These are phyloP conservation scores for Heterobasidion parviporum DNA, from an alignment of 1,284 basidiomycete species.

Conservation along the genomic window DNA sequence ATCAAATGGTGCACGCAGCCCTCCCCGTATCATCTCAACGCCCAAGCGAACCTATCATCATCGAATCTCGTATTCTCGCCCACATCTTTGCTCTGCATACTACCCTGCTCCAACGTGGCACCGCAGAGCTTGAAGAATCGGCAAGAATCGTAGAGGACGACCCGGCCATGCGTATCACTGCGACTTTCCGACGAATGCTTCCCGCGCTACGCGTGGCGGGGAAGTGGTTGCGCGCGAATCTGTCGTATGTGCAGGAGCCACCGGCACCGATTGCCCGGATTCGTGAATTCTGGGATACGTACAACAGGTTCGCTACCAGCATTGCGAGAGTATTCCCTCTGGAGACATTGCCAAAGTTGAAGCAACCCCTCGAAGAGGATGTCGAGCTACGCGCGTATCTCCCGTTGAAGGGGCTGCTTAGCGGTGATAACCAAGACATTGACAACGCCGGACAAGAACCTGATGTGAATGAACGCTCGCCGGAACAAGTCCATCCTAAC, in stretches of 20 bases:
- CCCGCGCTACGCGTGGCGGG: constrained; percentile 82
- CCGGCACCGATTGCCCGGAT: constrained; percentile 20
- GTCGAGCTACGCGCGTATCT: constrained; percentile 83
- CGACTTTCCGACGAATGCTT: constrained; percentile 77
- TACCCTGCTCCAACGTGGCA: constrained; percentile 61
- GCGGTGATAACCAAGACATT: constrained; percentile 14
- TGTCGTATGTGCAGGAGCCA: constrained; percentile 48
- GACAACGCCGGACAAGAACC: constrained; percentile 5
- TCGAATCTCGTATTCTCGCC: constrained; percentile 64
- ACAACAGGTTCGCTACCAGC: constrained; percentile 59
- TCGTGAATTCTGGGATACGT: constrained; percentile 66
- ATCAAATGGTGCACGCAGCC: constrained; percentile 50
- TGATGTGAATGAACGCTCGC: constrained; percentile 9
- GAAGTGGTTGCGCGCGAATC: constrained; percentile 84
- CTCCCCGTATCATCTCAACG: constrained; percentile 26
- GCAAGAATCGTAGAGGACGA: constrained; percentile 48
- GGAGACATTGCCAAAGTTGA: constrained; percentile 53
- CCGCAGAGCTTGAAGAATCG: constrained; percentile 40
- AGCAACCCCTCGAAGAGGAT: constrained; percentile 83
- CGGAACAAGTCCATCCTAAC: constrained; percentile 79
- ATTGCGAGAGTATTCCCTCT: constrained; percentile 68
- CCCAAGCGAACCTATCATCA: constrained; percentile 16
- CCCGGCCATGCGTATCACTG: constrained; percentile 77
- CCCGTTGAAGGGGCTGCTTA: constrained; percentile 59
- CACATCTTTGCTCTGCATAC: constrained; percentile 72